Percentiles rank a stretch among this genome's conserved stretches.
Conservation (phyloP, 2,329 filamentous ascomycete genomes). For the Cladophialophora exuberans region DNA sequence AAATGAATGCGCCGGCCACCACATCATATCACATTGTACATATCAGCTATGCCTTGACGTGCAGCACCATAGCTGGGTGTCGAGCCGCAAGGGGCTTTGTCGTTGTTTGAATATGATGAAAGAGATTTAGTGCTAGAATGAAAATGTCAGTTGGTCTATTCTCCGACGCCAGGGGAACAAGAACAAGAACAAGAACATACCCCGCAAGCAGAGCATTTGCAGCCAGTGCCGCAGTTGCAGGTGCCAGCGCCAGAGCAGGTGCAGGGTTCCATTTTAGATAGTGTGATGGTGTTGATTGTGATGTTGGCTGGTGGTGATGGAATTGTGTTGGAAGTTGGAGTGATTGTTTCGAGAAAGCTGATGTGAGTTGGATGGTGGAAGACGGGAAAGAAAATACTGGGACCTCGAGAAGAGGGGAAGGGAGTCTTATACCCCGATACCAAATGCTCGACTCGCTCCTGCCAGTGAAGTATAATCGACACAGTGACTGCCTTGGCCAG, state of each 20-base stretch:
- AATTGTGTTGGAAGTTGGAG: neutral
- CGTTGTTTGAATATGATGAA: too few species aligned
- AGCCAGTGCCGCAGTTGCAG: constrained; percentile 22
- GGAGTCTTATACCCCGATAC: neutral
- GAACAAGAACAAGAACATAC: constrained; percentile 7
- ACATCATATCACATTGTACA: too few species aligned
- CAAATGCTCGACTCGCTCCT: neutral
- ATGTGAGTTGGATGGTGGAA: neutral
- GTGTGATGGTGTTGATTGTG: neutral
- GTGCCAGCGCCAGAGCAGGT: constrained; percentile 18
- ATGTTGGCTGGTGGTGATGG: neutral
- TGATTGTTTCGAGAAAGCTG: too few species aligned
- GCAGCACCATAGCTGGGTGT: too few species aligned
- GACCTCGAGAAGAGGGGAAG: neutral
- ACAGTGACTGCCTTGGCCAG: too few species aligned
- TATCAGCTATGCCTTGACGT: too few species aligned
- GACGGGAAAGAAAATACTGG: neutral
- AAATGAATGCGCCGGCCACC: too few species aligned
- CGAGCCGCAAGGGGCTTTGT: too few species aligned
- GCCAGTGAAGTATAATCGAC: too few species aligned
- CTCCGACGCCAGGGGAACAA: too few species aligned
- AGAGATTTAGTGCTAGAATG: too few species aligned
- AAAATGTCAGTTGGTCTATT: too few species aligned
- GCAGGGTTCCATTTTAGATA: constrained; percentile 19
- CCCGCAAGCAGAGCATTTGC: constrained; percentile 24